phyloP scores from a whole-genome alignment of 2,329 filamentous ascomycete species.

The Saccharata proteae region DNA sequence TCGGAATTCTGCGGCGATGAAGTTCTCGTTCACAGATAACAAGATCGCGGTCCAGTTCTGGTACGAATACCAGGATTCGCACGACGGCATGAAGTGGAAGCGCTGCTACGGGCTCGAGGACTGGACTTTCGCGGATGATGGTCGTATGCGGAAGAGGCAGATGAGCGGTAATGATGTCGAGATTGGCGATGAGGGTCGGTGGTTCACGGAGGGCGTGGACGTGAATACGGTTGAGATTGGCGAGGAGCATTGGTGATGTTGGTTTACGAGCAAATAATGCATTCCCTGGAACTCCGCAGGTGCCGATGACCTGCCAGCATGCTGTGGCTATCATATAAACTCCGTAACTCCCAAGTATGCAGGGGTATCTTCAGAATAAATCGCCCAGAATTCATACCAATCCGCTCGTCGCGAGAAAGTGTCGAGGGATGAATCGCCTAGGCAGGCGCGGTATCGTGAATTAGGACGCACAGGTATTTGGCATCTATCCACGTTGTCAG shows the following conservation, averaged over 20 bases:
- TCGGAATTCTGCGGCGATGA: no score
- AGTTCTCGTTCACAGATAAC: constrained; percentile 60
- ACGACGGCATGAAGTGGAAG: constrained; percentile 61
- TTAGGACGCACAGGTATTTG: constrained; percentile 66
- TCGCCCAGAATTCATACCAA: constrained; percentile 2
- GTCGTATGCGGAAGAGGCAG: constrained; percentile 60
- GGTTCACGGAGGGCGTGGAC: constrained; percentile 59
- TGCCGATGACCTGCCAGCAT: no score
- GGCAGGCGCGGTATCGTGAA: constrained; percentile 70
- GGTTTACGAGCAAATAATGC: no score
- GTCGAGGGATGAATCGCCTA: constrained; percentile 2
- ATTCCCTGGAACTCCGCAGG: no score
- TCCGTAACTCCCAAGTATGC: constrained; percentile 6
- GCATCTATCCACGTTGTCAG: constrained; percentile 34
- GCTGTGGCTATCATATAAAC: no score
- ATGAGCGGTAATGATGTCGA: constrained; percentile 66
- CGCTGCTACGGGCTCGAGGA: constrained; percentile 77
- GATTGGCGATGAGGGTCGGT: constrained; percentile 50
- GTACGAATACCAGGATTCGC: constrained; percentile 65
- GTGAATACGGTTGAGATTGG: constrained; percentile 54
- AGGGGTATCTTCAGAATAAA: constrained; percentile 7
- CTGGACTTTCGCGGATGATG: constrained; percentile 62
- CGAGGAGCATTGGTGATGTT: constrained; percentile 53
- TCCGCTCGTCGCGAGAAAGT: not conserved
- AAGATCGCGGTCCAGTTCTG: constrained; percentile 84